Percentiles rank a stretch among this genome's conserved stretches.
Evolutionary conservation across 192 early-diverging fungal genomes (phyloP).

Genomic region (Oehlia diaphana): DNA sequence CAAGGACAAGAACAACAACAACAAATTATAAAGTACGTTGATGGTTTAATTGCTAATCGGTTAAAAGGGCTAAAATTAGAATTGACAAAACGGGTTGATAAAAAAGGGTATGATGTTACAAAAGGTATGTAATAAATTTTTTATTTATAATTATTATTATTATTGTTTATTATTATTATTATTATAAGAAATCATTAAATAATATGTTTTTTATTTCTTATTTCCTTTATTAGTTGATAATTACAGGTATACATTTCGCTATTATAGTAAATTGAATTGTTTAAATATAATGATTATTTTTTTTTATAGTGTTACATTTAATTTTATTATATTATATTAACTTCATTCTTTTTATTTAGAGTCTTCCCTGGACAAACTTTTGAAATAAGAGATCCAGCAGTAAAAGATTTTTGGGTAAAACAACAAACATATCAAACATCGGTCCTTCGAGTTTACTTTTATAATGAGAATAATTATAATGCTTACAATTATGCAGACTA

Average conservation of each 20-base stretch:
- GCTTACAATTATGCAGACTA: slow-evolving; percentile 14
- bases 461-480: not conserved
- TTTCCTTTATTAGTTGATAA: slow-evolving; percentile 6
- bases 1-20: slow-evolving; percentile 13
- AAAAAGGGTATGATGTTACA: slow-evolving; percentile 35
- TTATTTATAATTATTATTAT: too few species aligned
- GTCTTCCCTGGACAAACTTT: slow-evolving; percentile 31
- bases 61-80: slow-evolving; percentile 42
- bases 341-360: slow-evolving; percentile 18
- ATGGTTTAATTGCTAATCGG: slow-evolving; percentile 38
- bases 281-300: not conserved
- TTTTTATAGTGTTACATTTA: not conserved
- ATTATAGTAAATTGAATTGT: not conserved
- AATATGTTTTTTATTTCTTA: not conserved
- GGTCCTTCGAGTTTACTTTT: not conserved
- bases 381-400: slow-evolving; percentile 25
- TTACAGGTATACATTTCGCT: slow-evolving; percentile 19
- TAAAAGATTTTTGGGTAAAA: slow-evolving; percentile 26
- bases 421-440: slow-evolving; percentile 23
- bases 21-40: slow-evolving; percentile 31
- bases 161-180: too few species aligned
- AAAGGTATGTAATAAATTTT: slow-evolving; percentile 36
- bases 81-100: slow-evolving; percentile 26
- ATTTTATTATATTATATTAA: not conserved
- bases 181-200: not conserved